A percentile compares a stretch with the other conserved stretches of the same genome.
Evolutionary conservation across 441 rosid genomes (phyloP).

Genomic region (Daphne laureola): DNA sequence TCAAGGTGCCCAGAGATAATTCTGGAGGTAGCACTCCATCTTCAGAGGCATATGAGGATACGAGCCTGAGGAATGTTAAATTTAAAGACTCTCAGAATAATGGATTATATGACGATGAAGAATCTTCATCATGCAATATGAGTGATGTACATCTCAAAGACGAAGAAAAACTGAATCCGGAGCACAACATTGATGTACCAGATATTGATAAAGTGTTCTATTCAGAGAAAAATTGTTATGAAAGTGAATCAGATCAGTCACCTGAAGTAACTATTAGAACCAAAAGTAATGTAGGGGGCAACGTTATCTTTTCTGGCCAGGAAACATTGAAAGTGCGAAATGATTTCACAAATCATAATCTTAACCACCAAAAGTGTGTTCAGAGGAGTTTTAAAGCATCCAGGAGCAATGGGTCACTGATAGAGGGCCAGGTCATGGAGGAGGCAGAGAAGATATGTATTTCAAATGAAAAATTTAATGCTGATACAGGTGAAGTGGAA

Average conservation of each 20-base stretch:
- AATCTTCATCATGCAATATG: constrained; percentile 17
- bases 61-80: constrained; percentile 13
- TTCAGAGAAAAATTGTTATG: constrained; percentile 27
- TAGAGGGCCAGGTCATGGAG: constrained; percentile 16
- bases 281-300: constrained; percentile 45
- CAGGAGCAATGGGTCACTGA: constrained; percentile 22
- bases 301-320: constrained; percentile 39
- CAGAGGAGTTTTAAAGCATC: constrained; percentile 34
- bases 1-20: constrained; percentile 14
- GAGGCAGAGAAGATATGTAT: constrained; percentile 23
- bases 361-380: constrained; percentile 57
- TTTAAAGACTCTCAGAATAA: constrained; percentile 12
- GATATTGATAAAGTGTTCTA: constrained; percentile 16
- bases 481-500: constrained; percentile 8
- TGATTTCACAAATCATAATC: constrained; percentile 27
- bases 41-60: constrained; percentile 13
- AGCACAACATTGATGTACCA: constrained; percentile 14
- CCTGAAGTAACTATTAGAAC: constrained; percentile 34
- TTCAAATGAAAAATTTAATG: constrained; percentile 14
- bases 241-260: constrained; percentile 24
- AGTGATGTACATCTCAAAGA: constrained; percentile 14
- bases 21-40: constrained; percentile 11
- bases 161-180: constrained; percentile 22
- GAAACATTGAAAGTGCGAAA: constrained; percentile 39
- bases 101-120: constrained; percentile 13